Evolutionary conservation across 2,329 filamentous ascomycete genomes (phyloP).

Genomic region (Colletotrichum falcatum): DNA sequence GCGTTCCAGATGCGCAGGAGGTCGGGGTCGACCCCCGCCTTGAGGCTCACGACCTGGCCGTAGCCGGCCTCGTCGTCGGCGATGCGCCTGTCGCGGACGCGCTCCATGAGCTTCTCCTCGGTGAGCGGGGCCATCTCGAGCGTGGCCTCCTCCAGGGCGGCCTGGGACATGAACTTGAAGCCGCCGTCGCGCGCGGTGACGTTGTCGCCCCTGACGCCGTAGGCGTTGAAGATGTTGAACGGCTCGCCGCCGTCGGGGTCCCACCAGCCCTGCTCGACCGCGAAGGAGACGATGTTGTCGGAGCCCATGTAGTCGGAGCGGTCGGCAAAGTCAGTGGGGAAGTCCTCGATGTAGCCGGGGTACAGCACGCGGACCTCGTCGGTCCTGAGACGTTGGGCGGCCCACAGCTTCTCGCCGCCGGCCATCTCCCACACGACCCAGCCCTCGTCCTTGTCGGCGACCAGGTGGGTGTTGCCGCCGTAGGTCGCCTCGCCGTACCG

Average conservation of each 20-base stretch:
- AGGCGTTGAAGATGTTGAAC: slow-evolving; percentile 47
- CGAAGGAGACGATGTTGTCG: slow-evolving; percentile 45
- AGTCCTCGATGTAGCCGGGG: slow-evolving; percentile 47
- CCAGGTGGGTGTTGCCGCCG: slow-evolving; percentile 57
- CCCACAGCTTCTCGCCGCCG: slow-evolving; percentile 46
- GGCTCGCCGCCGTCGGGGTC: slow-evolving; percentile 41
- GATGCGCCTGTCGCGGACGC: slow-evolving; percentile 46
- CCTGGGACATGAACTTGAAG: slow-evolving; percentile 49
- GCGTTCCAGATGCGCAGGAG: slow-evolving; percentile 46
- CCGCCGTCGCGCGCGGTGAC: slow-evolving; percentile 45
- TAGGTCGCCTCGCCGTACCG: slow-evolving; percentile 56
- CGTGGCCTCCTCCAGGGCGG: slow-evolving; percentile 44
- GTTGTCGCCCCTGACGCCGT: slow-evolving; percentile 44
- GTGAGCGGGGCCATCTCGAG: slow-evolving; percentile 60
- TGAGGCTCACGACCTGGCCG: slow-evolving; percentile 46
- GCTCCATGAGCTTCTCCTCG: slow-evolving; percentile 59
- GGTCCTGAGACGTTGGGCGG: slow-evolving; percentile 44
- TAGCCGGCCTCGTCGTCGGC: slow-evolving; percentile 47
- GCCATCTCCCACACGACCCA: slow-evolving; percentile 48
- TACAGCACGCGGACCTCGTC: slow-evolving; percentile 46
- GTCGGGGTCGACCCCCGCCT: slow-evolving; percentile 42
- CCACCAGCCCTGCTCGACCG: slow-evolving; percentile 47
- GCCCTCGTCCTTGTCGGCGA: slow-evolving; percentile 50
- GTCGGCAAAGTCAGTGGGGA: slow-evolving; percentile 44
- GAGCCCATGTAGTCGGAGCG: slow-evolving; percentile 46